Evolutionary conservation across 2,329 filamentous ascomycete genomes (phyloP).

Genomic region (Pseudofabraea citricarpa): DNA sequence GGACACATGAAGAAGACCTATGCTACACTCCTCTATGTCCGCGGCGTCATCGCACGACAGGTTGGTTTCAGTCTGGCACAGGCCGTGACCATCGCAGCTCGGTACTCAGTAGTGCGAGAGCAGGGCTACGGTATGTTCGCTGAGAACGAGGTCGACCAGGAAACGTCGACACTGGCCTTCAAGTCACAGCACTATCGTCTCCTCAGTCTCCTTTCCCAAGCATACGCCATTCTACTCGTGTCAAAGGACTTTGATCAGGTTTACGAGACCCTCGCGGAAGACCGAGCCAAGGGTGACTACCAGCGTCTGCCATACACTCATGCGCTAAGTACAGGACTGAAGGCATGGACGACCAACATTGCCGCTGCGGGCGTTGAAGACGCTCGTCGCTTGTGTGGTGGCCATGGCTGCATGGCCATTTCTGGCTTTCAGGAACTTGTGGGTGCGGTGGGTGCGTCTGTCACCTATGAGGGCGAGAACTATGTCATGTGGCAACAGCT

Average conservation of each 20-base stretch:
- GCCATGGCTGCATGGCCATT: constrained; percentile 32
- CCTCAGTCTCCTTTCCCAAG: constrained; percentile 20
- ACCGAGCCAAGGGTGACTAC: constrained; percentile 8
- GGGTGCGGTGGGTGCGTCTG: constrained; percentile 19
- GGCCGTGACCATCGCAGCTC: constrained; percentile 30
- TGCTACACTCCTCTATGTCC: constrained; percentile 29
- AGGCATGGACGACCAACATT: constrained; percentile 23
- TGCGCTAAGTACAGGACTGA: constrained; percentile 23
- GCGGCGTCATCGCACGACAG: constrained; percentile 23
- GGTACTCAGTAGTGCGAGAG: constrained; percentile 27
- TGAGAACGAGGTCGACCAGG: too few relatives aligned
- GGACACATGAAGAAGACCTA: too few relatives aligned
- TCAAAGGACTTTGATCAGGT: neutral
- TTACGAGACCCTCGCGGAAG: constrained; percentile 5
- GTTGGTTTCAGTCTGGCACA: constrained; percentile 25
- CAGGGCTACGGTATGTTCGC: constrained; percentile 15
- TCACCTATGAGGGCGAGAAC: constrained; percentile 36
- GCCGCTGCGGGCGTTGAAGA: constrained; percentile 28
- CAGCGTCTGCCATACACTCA: constrained; percentile 18
- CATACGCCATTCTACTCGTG: constrained; percentile 25
- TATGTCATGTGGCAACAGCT: constrained; percentile 36
- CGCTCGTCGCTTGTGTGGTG: constrained; percentile 31
- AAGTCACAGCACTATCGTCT: constrained; percentile 24
- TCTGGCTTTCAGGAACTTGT: constrained; percentile 29
- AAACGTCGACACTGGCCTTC: too few relatives aligned